Conservation (phyloP, 768 basidiomycete genomes). For the Boletus rubropictus region DNA sequence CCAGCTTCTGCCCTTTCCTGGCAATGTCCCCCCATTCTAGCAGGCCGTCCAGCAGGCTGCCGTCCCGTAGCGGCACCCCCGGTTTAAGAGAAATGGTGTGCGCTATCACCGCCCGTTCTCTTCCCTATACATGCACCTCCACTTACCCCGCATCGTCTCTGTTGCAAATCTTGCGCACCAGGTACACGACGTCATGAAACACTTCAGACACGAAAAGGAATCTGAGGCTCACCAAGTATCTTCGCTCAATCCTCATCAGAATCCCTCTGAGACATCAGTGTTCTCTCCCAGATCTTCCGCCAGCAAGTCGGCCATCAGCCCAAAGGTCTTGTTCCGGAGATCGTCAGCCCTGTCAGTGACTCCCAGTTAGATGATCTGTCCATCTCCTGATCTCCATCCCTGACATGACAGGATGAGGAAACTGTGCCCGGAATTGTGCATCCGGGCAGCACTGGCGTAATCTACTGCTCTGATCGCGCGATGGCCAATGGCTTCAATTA, state of each 20-base stretch:
- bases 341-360: conserved; percentile 56
- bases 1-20: conserved; percentile 8
- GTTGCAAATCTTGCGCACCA: conserved; percentile 40
- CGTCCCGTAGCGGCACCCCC: conserved; percentile 37
- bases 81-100: conserved; percentile 41
- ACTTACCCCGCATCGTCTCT: conserved; percentile 24
- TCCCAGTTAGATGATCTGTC: background rate
- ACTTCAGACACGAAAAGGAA: conserved; percentile 69
- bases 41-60: conserved; percentile 24
- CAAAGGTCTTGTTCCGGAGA: conserved; percentile 61
- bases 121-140: conserved; percentile 23
- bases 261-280: conserved; percentile 3
- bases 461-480: conserved; percentile 92
- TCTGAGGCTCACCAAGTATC: conserved; percentile 82
- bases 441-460: conserved; percentile 58
- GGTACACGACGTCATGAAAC: conserved; percentile 64
- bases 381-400: conserved; percentile 2
- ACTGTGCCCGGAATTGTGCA: conserved; percentile 85
- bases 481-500: conserved; percentile 92
- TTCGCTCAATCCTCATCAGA: background rate
- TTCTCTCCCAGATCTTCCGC: conserved; percentile 69
- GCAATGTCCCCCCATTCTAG: conserved; percentile 24
- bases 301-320: conserved; percentile 63
- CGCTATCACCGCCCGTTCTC: background rate
- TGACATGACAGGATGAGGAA: conserved; percentile 62